Conservation (phyloP, 352 stramenopile genomes). For the Pythium scleroteichum region DNA sequence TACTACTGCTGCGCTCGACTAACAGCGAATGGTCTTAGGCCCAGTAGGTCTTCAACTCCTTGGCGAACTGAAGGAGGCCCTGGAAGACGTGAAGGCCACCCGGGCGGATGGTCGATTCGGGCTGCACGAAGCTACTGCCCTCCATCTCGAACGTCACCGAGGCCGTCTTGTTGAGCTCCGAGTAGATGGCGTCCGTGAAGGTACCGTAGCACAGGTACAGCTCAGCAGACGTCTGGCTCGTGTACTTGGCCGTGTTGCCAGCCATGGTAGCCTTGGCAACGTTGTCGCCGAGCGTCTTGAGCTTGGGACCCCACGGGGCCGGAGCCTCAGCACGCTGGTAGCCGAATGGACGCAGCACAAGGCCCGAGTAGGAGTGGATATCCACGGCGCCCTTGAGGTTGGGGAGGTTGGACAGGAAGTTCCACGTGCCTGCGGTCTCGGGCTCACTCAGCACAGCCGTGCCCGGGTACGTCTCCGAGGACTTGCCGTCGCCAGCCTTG, state of each 20-base stretch:
- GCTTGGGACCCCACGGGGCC: conserved; percentile 30
- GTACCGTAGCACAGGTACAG: conserved; percentile 40
- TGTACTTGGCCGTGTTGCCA: conserved; percentile 18
- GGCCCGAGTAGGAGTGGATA: conserved; percentile 38
- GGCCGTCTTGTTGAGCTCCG: conserved; percentile 33
- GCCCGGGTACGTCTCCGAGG: conserved; percentile 31
- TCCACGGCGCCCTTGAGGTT: conserved; percentile 14
- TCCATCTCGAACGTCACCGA: conserved; percentile 41
- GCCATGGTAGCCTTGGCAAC: conserved; percentile 29
- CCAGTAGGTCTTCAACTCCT: conserved; percentile 30
- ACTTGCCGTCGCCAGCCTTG: conserved; percentile 20
- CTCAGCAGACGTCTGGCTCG: conserved; percentile 25
- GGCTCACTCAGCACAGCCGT: conserved; percentile 30
- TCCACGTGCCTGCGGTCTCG: conserved; percentile 13
- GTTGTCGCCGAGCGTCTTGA: conserved; percentile 33
- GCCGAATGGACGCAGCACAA: conserved; percentile 35
- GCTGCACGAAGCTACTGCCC: conserved; percentile 30
- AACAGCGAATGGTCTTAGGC: conserved; percentile 9
- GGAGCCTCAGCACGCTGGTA: conserved; percentile 24
- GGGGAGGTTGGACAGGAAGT: conserved; percentile 8
- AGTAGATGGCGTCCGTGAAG: conserved; percentile 36
- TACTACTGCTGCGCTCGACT: too few relatives aligned
- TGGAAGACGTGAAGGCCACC: conserved; percentile 30
- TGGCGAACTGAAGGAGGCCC: conserved; percentile 31
- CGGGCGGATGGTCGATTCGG: conserved; percentile 30